A percentile compares a stretch with the other conserved stretches of the same genome.
Conservation (phyloP, 305 asterid species). For the Euphrasia arctica region DNA sequence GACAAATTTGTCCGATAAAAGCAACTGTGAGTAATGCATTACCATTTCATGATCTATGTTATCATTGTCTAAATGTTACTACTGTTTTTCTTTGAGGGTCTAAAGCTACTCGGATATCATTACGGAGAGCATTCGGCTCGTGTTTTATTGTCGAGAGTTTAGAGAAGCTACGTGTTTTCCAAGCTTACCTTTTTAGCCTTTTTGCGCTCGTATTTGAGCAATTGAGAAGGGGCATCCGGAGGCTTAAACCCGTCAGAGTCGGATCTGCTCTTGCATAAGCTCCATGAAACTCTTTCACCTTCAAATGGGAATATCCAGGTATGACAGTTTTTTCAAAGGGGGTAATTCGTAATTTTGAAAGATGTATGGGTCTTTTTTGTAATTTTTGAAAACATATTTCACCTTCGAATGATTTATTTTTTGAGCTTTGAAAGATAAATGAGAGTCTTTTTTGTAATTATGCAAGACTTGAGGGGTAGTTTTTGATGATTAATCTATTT, state of each 20-base stretch:
- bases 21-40: slow-evolving; percentile 24
- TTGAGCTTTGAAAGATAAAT: too few relatives aligned
- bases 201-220: slow-evolving; percentile 44
- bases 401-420: too few relatives aligned
- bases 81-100: slow-evolving; percentile 34
- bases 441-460: background rate
- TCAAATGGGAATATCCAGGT: too few relatives aligned
- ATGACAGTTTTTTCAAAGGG: too few relatives aligned
- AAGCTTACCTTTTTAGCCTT: slow-evolving; percentile 44
- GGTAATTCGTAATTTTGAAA: background rate
- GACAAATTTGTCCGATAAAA: slow-evolving; percentile 5
- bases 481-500: background rate
- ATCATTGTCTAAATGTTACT: slow-evolving; percentile 7
- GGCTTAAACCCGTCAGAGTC: slow-evolving; percentile 59
- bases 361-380: too few relatives aligned
- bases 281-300: background rate
- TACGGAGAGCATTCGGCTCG: slow-evolving; percentile 37
- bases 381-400: too few relatives aligned
- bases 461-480: background rate
- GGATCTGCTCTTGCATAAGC: slow-evolving; percentile 48
- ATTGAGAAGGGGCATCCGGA: slow-evolving; percentile 43
- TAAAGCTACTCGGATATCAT: slow-evolving; percentile 34
- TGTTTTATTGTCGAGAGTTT: slow-evolving; percentile 37
- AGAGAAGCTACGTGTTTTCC: slow-evolving; percentile 46
- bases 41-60: slow-evolving; percentile 22